Conservation (phyloP, 2,329 filamentous ascomycete species). For the Fusarium buxicola region DNA sequence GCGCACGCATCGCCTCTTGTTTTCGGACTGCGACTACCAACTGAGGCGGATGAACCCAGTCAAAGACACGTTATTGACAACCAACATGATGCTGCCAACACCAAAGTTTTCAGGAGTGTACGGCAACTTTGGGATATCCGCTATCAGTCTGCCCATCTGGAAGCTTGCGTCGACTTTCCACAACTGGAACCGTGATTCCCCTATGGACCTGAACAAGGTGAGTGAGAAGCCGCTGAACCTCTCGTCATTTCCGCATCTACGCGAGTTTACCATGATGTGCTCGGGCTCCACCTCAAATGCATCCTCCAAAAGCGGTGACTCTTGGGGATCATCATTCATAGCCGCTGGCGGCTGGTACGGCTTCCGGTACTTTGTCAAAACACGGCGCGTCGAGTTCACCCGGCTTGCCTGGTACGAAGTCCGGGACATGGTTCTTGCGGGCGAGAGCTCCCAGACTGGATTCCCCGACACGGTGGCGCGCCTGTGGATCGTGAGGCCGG, state of each 20-base stretch:
- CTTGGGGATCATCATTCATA: no score
- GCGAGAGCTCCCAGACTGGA: background rate
- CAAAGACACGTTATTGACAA: constrained; percentile 23
- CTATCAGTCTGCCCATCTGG: constrained; percentile 7
- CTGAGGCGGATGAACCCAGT: constrained; percentile 10
- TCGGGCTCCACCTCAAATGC: background rate
- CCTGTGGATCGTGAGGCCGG: constrained; percentile 28
- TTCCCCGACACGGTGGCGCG: constrained; percentile 12
- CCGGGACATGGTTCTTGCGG: constrained; percentile 1
- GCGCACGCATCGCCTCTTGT: background rate
- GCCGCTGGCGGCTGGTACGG: constrained; percentile 20
- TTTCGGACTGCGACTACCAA: background rate
- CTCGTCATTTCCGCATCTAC: constrained; percentile 1
- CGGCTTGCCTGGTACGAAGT: constrained; percentile 17
- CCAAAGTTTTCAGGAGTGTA: background rate
- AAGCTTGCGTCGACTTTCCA: constrained; percentile 15
- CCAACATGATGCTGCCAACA: constrained; percentile 13
- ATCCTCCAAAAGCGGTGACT: no score
- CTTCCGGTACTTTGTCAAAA: constrained; percentile 28
- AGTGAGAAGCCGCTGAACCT: background rate
- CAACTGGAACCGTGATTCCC: background rate
- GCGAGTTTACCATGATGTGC: constrained; percentile 29
- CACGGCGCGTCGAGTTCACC: constrained; percentile 15
- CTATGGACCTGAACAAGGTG: background rate
- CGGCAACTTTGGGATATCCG: background rate